phyloP scores from a whole-genome alignment of 768 basidiomycete species.

The Calocybe cyanea region DNA sequence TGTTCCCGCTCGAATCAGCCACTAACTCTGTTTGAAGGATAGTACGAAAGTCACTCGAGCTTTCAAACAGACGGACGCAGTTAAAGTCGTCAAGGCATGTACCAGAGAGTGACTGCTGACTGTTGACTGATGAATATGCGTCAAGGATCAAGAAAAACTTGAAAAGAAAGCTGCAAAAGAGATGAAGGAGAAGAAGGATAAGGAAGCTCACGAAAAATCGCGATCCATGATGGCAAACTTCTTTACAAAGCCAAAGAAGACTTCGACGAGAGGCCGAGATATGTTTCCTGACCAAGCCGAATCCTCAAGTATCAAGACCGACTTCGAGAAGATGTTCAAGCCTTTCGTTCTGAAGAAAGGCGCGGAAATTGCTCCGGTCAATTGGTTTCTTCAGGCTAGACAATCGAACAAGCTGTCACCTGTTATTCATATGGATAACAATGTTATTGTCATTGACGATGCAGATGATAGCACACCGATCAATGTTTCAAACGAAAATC shows the following conservation, averaged over 20 bases:
- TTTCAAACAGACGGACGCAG: slow-evolving; percentile 55
- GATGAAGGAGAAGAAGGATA: slow-evolving; percentile 70
- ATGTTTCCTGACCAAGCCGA: slow-evolving; percentile 27
- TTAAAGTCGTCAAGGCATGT: slow-evolving; percentile 54
- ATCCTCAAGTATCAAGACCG: slow-evolving; percentile 42
- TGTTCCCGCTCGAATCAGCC: neutral
- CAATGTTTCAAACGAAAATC: slow-evolving; percentile 14
- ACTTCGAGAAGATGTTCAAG: slow-evolving; percentile 75
- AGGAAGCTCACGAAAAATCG: slow-evolving; percentile 69
- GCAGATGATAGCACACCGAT: slow-evolving; percentile 22
- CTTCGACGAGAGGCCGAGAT: slow-evolving; percentile 20
- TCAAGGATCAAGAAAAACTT: slow-evolving; percentile 63
- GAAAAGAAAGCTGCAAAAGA: slow-evolving; percentile 67
- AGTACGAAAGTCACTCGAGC: slow-evolving; percentile 28
- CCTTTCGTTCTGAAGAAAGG: slow-evolving; percentile 80
- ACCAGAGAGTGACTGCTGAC: neutral
- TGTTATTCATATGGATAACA: slow-evolving; percentile 23
- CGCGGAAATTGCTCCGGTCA: slow-evolving; percentile 64
- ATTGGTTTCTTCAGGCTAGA: slow-evolving; percentile 53
- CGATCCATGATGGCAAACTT: slow-evolving; percentile 75
- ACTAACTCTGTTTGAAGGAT: slow-evolving; percentile 1
- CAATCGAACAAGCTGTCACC: slow-evolving; percentile 19
- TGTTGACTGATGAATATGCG: slow-evolving; percentile 1
- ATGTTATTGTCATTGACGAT: slow-evolving; percentile 59
- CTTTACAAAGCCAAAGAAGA: slow-evolving; percentile 61